Evolutionary conservation across 352 stramenopile genomes (phyloP), one percentile per base, ranked within the genome.

Genomic region (Phytophthora multivora): DNA sequence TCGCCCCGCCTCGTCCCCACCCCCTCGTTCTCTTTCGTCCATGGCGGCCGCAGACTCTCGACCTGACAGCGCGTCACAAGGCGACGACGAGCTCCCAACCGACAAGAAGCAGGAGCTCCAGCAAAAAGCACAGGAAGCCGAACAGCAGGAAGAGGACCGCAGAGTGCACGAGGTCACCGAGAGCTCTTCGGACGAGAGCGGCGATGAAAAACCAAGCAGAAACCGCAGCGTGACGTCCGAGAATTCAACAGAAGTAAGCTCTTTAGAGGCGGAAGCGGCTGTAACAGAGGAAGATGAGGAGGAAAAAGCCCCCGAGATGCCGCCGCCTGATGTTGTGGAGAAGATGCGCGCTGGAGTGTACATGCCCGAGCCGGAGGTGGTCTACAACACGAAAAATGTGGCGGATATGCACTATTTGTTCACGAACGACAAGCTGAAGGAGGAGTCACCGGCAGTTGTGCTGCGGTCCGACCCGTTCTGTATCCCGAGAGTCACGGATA

Each of bases 401-500:
- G 73, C 74, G 11, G 78, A 88, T 46, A 75, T 88, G 63, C 63
- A 79, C 55, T 83, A 80, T 51, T 56, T 88, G 43, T 86, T 88
- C 59, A 88, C 75, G 36, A 88, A 88, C 63, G 75, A 88, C 68
- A 81, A 81, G 59, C 52, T 88, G 5, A 86, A 88, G 68, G 69
- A 83, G 28, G 59, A 84, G 39, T 70, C 75, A 10, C 64, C 79
- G 7, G 75, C 76, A 2, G 45, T 75, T 25, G 79, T 89, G 47
- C 55, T 89, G 28, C 55, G 73, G 18, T 82, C 61, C 4, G 81
- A 90, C 52, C 81, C 83, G 53, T 92, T 88, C 53, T 88, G 78
- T 31, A 92, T 92, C 59, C 83, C 83, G 15, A 69, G 83, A 25
- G 73, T 85, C 23, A 88, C 83, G 13, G 83, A 92, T 70, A 89